Base-by-base conservation (phyloP, 169 alveolate genomes). In the Plasmodium fragile region DNA sequence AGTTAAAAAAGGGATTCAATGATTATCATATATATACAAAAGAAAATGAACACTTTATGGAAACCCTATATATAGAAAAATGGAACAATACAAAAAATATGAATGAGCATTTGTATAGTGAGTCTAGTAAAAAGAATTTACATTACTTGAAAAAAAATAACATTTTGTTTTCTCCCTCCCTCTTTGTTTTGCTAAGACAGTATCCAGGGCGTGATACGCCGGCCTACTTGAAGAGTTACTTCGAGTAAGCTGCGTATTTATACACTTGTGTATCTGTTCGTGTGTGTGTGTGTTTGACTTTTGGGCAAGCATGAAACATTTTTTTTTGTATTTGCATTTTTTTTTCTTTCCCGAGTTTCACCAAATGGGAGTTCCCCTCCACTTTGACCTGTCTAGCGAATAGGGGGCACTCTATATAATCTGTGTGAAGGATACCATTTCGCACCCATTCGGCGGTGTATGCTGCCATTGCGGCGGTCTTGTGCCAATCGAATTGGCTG, bases 81-180 rank as follows among this genome's bases (percentile, higher is more conserved):
- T 87, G 93, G 93, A 65, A 55, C 4, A 79, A 65, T 78, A 65
- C 81, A 18, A 77, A 65, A 5, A 25, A 78, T 36, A 78, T 87
- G 93, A 75, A 78, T 87, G 89, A 87, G 43, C 49, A 87, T 87
- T 55, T 87, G 11, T 22, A 87, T 55, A 87, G 93, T 28, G 82
- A 87, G 25, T 70, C 79, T 25, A 78, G 81, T 87, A 87, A 87
- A 78, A 55, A 75, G 72, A 87, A 34, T 10, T 41, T 87, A 28
- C 75, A 87, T 78, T 55, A 87, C 52, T 69, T 87, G 69, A 77
- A 87, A 7, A 78, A 78, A 36, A 53, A 36, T 28, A 87, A 87
- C 22, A 87, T 87, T 39, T 78, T 55, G 65, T 87, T 87, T 49
- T 87, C 89, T 36, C 93, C 93, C 28, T 55, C 89, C 4, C 59